A percentile compares a stretch with the other conserved stretches of the same genome.
phyloP scores from a whole-genome alignment of 257 asterid genomes.

The Capsicum pubescens region DNA sequence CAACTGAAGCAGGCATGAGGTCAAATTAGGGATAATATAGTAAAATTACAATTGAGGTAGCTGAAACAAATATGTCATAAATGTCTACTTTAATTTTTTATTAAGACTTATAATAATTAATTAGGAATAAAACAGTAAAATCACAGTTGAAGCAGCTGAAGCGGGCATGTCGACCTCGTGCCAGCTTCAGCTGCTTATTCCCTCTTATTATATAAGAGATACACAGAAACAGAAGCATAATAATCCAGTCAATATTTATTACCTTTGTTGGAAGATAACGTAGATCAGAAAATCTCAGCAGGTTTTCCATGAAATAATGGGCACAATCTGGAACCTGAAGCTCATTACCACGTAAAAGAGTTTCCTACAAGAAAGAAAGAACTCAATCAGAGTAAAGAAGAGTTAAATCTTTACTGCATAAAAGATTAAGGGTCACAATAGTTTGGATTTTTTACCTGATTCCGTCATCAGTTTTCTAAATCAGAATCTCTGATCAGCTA shows the following conservation, averaged over 20 bases:
- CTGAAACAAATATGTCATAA: too few relatives aligned
- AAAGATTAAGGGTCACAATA: not conserved
- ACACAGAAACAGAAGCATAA: not conserved
- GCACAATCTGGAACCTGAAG: slow-evolving; percentile 98
- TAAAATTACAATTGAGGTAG: too few relatives aligned
- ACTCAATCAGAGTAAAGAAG: slow-evolving; percentile 38
- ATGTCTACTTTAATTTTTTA: too few relatives aligned
- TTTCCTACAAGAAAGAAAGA: slow-evolving; percentile 58
- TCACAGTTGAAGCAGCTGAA: too few relatives aligned
- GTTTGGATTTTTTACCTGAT: not conserved
- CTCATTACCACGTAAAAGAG: slow-evolving; percentile 79
- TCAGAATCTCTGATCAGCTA: slow-evolving; percentile 9
- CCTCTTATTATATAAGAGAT: too few relatives aligned
- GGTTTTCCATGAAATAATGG: slow-evolving; percentile 88
- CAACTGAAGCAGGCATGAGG: too few relatives aligned
- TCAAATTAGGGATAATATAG: too few relatives aligned
- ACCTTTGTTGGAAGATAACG: slow-evolving; percentile 94
- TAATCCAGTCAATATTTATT: slow-evolving; percentile 13
- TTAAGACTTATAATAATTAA: too few relatives aligned
- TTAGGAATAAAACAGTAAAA: too few relatives aligned
- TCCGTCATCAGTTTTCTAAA: not conserved
- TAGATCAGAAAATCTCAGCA: slow-evolving; percentile 73
- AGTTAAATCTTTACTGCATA: not conserved
- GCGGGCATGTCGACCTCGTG: too few relatives aligned
- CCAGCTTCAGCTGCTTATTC: too few relatives aligned